Percentiles rank a stretch among this genome's conserved stretches.
These are phyloP conservation scores for Neurospora crassa DNA, from an alignment of 2,329 filamentous ascomycete genomes.

Conservation along the genomic window DNA sequence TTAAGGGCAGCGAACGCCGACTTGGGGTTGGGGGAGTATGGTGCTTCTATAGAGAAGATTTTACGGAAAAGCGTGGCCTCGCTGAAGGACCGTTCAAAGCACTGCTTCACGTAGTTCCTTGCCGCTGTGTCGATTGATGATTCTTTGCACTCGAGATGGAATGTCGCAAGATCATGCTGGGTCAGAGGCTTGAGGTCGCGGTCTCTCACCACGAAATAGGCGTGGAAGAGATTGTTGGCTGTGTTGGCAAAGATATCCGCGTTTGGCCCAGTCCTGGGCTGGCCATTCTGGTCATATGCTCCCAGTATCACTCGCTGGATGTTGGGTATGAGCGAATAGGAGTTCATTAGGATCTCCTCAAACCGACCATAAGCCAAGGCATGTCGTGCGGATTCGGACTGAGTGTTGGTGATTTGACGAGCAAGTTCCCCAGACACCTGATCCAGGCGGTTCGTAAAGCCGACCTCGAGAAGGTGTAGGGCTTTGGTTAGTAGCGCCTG, in stretches of 20 bases:
- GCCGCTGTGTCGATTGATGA: constrained; percentile 43
- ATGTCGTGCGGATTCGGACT: constrained; percentile 49
- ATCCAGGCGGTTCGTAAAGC: constrained; percentile 42
- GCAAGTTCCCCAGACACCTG: constrained; percentile 45
- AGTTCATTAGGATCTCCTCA: constrained; percentile 47
- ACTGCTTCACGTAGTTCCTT: constrained; percentile 50
- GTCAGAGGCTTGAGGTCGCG: constrained; percentile 42
- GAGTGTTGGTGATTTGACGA: constrained; percentile 42
- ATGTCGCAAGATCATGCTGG: constrained; percentile 45
- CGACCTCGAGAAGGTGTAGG: constrained; percentile 51
- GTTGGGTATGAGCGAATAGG: constrained; percentile 46
- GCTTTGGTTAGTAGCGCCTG: constrained; percentile 65
- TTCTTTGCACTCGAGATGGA: constrained; percentile 41
- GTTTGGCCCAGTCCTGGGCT: constrained; percentile 32
- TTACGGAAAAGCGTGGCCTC: constrained; percentile 44
- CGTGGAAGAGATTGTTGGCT: constrained; percentile 43
- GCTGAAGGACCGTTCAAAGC: constrained; percentile 47
- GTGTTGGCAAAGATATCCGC: constrained; percentile 45
- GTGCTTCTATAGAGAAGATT: constrained; percentile 46
- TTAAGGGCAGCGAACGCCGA: constrained; percentile 44
- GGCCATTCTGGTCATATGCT: constrained; percentile 43
- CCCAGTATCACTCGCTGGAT: constrained; percentile 41
- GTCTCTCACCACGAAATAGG: constrained; percentile 44
- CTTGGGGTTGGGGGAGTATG: constrained; percentile 38
- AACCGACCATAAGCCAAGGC: constrained; percentile 52